Base-by-base conservation (phyloP, 2,329 filamentous ascomycete species). In the Neofusicoccum sp. region DNA sequence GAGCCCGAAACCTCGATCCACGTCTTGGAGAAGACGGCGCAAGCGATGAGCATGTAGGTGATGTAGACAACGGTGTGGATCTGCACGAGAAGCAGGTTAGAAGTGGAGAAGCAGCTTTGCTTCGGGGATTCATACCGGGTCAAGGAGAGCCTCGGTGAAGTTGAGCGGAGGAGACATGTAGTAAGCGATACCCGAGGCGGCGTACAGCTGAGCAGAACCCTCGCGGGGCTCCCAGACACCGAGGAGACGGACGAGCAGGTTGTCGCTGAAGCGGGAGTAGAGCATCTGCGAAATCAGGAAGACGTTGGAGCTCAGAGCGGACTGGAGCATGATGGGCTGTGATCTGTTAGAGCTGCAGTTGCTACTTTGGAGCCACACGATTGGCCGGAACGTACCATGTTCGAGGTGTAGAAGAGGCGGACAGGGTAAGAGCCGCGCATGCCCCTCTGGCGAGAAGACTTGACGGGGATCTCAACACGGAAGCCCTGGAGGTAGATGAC, bases 1-100 rank as follows among this genome's bases (percentile, higher is more conserved):
- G 93, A 97, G 73, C 95, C 96, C 40, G 95, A 98, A 67, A 99
- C 95, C 81, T 99, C 95, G 71, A 99, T 99, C 95, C 95, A 99
- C 59, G 96, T 99, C 90, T 99, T 99, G 79, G 93, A 97, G 86
- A 99, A 99, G 77, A 98, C 87, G 63, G 93, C 93, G 75, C 95
- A 99, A 68, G 96, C 96, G 71, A 91, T 89, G 62, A 99, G 88
- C 93, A 99, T 99, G 84, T 98, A 99, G 67, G 88, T 84, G 68
- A 98, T 91, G 82, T 99, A 99, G 73, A 96, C 85, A 63, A 89
- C 88, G 20, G 95, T 98, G 83, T 99, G 95, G 73, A 99, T 92
- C 51, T 56, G 28, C 9, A 5, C 14, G n/a, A 12, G 24, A n/a
- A 11, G 6, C 6, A 31, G n/a, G n/a, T 56, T 56, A 56, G 51